Percentiles rank a stretch among this genome's conserved stretches.
Conservation (phyloP, 169 alveolate genomes). For the Miamiensis avidus region DNA sequence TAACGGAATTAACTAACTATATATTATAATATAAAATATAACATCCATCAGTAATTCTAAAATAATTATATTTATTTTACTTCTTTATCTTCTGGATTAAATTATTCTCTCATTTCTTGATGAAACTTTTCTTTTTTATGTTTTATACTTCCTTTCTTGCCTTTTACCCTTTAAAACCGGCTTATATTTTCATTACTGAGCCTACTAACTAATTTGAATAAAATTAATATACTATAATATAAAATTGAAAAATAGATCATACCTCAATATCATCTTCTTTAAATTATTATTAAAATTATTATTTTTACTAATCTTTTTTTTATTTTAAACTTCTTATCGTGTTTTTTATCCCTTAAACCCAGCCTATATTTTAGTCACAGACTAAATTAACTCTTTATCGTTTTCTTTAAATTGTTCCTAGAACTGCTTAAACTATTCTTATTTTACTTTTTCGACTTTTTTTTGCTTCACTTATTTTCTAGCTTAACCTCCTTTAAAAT, state of each 20-base stretch:
- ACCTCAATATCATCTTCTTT: not conserved
- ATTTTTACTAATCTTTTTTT: not conserved
- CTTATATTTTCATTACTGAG: not conserved
- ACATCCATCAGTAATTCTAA: too few relatives aligned
- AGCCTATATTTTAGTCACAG: not conserved
- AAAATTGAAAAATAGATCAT: too few relatives aligned
- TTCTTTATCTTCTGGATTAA: not conserved
- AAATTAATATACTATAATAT: too few relatives aligned
- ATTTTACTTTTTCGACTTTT: not conserved
- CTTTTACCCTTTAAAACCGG: not conserved
- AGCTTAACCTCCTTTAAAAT: not conserved
- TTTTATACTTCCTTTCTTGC: not conserved
- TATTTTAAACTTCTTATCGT: not conserved
- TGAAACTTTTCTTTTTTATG: not conserved
- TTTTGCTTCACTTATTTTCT: not conserved
- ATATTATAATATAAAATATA: too few relatives aligned
- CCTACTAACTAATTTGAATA: not conserved
- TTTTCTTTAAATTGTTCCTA: not conserved
- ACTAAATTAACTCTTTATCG: not conserved
- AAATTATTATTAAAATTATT: too few relatives aligned
- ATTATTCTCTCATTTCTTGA: not conserved
- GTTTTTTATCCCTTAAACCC: not conserved
- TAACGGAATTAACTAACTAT: too few relatives aligned
- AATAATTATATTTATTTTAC: too few relatives aligned
- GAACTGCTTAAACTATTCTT: not conserved